Conservation (phyloP, 768 basidiomycete genomes). For the Russula dissimulans region DNA sequence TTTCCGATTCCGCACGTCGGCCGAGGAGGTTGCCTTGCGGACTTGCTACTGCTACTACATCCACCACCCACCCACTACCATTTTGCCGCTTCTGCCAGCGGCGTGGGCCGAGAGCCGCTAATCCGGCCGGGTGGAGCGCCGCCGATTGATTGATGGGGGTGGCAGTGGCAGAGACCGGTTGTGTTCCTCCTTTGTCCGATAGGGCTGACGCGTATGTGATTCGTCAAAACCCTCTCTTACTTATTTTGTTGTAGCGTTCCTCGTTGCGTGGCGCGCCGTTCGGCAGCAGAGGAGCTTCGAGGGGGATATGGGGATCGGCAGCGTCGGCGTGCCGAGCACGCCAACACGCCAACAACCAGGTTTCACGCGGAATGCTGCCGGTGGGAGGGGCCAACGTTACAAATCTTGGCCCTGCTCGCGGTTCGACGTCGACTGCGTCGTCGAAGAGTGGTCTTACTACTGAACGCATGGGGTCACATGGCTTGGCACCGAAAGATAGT, state of each 20-base stretch:
- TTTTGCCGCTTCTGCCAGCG: too few relatives aligned
- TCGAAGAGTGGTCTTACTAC: conserved; percentile 59
- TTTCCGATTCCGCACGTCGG: too few relatives aligned
- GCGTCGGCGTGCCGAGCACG: conserved; percentile 8
- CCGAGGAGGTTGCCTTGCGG: too few relatives aligned
- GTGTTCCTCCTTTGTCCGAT: too few relatives aligned
- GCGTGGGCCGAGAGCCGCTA: too few relatives aligned
- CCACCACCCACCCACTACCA: too few relatives aligned
- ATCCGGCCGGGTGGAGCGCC: too few relatives aligned
- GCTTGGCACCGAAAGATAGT: not conserved
- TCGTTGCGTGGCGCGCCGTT: conserved; percentile 36
- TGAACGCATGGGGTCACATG: conserved; percentile 9
- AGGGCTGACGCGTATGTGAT: too few relatives aligned
- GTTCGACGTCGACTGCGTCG: conserved; percentile 57
- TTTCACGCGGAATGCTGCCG: conserved; percentile 7
- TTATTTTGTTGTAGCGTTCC: conserved; percentile 27
- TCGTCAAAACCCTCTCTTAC: not conserved
- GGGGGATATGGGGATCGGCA: conserved; percentile 16
- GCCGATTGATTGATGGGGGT: too few relatives aligned
- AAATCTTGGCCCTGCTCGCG: conserved; percentile 38
- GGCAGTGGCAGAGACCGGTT: too few relatives aligned
- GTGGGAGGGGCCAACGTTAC: not conserved
- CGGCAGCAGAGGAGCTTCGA: conserved; percentile 11
- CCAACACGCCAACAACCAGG: conserved; percentile 16
- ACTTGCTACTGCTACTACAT: too few relatives aligned